A percentile compares a stretch with the other conserved stretches of the same genome.
Conservation (phyloP, 441 rosid genomes). For the Hura crepitans region DNA sequence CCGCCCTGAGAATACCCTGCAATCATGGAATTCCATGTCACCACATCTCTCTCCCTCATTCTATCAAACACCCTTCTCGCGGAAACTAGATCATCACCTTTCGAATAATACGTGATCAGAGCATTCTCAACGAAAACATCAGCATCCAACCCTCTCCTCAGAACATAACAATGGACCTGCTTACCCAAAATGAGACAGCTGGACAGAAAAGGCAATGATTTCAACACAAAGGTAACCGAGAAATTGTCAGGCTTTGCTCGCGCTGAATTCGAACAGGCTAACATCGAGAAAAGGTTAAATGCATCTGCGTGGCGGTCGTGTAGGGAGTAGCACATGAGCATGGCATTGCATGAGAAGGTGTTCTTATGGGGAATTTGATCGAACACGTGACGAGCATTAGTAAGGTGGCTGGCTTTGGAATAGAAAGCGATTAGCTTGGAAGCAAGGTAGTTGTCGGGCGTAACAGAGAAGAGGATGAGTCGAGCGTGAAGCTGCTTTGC, state of each 20-base stretch:
- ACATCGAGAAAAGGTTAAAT: constrained; percentile 44
- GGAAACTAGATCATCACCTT: constrained; percentile 37
- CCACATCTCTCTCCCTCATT: constrained; percentile 60
- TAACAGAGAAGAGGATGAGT: constrained; percentile 42
- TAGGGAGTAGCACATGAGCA: constrained; percentile 58
- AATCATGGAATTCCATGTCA: constrained; percentile 84
- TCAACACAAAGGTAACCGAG: constrained; percentile 55
- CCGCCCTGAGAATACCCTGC: constrained; percentile 79
- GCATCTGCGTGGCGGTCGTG: constrained; percentile 47
- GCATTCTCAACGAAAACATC: constrained; percentile 63
- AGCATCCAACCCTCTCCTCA: constrained; percentile 42
- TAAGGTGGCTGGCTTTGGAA: constrained; percentile 36
- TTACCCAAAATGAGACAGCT: constrained; percentile 35
- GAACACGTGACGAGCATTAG: constrained; percentile 59
- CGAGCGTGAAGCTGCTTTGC: constrained; percentile 77
- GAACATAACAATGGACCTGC: constrained; percentile 53
- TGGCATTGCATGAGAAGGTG: constrained; percentile 71
- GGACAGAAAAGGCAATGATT: constrained; percentile 44
- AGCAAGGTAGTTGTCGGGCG: constrained; percentile 66
- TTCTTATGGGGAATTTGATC: constrained; percentile 50
- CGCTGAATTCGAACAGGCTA: constrained; percentile 27
- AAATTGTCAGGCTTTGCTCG: constrained; percentile 43
- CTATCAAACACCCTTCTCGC: constrained; percentile 60
- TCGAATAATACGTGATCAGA: constrained; percentile 56
- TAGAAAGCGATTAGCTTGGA: constrained; percentile 57